These are phyloP conservation scores for Ustilago shanxiensis DNA, from an alignment of 1,284 basidiomycete species.

Conservation along the genomic window DNA sequence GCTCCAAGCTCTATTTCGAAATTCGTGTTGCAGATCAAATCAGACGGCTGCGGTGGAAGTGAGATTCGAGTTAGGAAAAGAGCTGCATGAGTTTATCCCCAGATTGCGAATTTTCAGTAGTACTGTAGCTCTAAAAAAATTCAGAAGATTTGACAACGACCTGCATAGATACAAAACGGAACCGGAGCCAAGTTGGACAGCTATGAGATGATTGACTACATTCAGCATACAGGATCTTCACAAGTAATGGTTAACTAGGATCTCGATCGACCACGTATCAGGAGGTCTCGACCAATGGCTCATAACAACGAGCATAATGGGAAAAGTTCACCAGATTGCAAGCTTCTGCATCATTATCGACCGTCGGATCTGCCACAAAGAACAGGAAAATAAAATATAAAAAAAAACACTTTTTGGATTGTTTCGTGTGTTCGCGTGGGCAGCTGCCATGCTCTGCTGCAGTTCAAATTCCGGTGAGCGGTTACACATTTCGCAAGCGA, in stretches of 20 bases:
- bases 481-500: background rate
- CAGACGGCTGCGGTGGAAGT: background rate
- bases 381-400: background rate
- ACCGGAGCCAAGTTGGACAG: background rate
- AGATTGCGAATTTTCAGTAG: conserved; percentile 7
- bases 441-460: conserved; percentile 7
- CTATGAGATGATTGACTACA: background rate
- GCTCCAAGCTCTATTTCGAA: background rate
- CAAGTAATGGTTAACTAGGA: too few species aligned
- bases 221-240: background rate
- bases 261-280: too few species aligned
- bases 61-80: background rate
- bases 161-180: background rate
- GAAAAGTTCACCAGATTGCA: background rate
- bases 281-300: conserved; percentile 3
- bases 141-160: background rate
- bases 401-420: too few species aligned
- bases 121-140: background rate
- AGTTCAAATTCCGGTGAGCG: conserved; percentile 12
- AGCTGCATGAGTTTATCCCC: conserved; percentile 10
- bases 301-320: background rate
- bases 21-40: background rate
- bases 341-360: background rate
- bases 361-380: background rate
- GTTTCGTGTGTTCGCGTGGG: too few species aligned